phyloP scores from a whole-genome alignment of 805 yeast species.

The Cyberlindnera samutprakarnensis region DNA sequence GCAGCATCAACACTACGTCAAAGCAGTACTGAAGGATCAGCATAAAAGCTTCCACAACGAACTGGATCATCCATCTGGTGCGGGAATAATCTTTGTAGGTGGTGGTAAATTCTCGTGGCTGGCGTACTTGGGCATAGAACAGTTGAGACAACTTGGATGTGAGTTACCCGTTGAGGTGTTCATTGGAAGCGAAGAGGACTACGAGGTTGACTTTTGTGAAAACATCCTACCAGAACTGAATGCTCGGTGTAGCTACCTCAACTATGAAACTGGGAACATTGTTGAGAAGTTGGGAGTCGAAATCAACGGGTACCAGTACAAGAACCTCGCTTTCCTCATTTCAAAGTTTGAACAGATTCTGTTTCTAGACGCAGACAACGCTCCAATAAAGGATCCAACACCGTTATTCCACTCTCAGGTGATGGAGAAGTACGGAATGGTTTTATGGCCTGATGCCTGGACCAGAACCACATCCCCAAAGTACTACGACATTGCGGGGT shows the following conservation, averaged over 20 bases:
- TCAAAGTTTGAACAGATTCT: constrained; percentile 65
- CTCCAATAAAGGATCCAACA: constrained; percentile 57
- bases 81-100: constrained; percentile 63
- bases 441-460: constrained; percentile 70
- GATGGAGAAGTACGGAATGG: constrained; percentile 35
- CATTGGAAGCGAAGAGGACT: constrained; percentile 56
- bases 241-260: constrained; percentile 57
- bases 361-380: constrained; percentile 65
- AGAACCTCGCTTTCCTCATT: constrained; percentile 57
- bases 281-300: constrained; percentile 35
- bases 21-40: constrained; percentile 27
- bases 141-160: constrained; percentile 56
- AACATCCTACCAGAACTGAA: constrained; percentile 47
- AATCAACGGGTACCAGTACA: constrained; percentile 56
- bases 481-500: constrained; percentile 44
- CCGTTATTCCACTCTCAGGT: constrained; percentile 36
- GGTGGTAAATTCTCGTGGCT: constrained; percentile 73
- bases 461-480: constrained; percentile 58
- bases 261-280: constrained; percentile 47
- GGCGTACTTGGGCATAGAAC: constrained; percentile 52
- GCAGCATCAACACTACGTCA: constrained; percentile 31
- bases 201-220: constrained; percentile 60
- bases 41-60: constrained; percentile 27
- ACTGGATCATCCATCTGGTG: constrained; percentile 27
- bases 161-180: constrained; percentile 64